A percentile compares a stretch with the other conserved stretches of the same genome.
These are phyloP conservation scores for Penicillium sp. DNA, from an alignment of 2,329 filamentous ascomycete genomes.

Conservation along the genomic window DNA sequence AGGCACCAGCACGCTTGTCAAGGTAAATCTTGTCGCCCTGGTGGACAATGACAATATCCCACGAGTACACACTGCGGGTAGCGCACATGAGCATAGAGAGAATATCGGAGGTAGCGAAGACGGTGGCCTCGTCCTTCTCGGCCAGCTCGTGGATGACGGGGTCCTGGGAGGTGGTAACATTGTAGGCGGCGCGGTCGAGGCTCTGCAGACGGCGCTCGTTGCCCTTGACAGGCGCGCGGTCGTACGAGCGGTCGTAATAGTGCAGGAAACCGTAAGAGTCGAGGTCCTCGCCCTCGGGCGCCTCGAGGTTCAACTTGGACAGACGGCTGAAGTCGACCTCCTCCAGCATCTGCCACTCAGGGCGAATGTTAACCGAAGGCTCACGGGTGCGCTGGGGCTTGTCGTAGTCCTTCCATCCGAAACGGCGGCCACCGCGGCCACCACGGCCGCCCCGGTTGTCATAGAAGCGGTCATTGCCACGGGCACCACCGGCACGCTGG, in stretches of 20 bases:
- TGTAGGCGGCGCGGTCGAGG: conserved; percentile 93
- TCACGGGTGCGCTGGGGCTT: conserved; percentile 96
- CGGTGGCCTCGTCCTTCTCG: conserved; percentile 90
- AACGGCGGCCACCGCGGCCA: conserved; percentile 71
- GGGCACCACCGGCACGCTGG: conserved; percentile 64
- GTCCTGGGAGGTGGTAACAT: conserved; percentile 93
- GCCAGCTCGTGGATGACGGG: conserved; percentile 95
- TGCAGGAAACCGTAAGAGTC: conserved; percentile 96
- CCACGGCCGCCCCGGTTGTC: conserved; percentile 65
- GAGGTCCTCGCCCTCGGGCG: conserved; percentile 89
- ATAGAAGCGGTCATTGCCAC: conserved; percentile 63
- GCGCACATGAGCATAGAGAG: conserved; percentile 99
- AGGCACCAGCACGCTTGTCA: conserved; percentile 94
- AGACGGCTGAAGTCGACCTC: conserved; percentile 98
- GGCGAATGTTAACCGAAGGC: conserved; percentile 90
- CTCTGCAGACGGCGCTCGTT: conserved; percentile 81
- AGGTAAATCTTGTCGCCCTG: conserved; percentile 97
- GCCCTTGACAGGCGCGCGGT: conserved; percentile 87
- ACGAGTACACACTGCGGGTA: conserved; percentile 92
- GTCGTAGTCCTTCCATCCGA: conserved; percentile 98
- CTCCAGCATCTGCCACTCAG: conserved; percentile 91
- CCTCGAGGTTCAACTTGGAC: conserved; percentile 90
- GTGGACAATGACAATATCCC: conserved; percentile 92
- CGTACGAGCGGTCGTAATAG: conserved; percentile 94
- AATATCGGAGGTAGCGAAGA: conserved; percentile 95